Evolutionary conservation across 2,329 filamentous ascomycete genomes (phyloP), one percentile per base, ranked within the genome.

Genomic region (Lachnellula arida): DNA sequence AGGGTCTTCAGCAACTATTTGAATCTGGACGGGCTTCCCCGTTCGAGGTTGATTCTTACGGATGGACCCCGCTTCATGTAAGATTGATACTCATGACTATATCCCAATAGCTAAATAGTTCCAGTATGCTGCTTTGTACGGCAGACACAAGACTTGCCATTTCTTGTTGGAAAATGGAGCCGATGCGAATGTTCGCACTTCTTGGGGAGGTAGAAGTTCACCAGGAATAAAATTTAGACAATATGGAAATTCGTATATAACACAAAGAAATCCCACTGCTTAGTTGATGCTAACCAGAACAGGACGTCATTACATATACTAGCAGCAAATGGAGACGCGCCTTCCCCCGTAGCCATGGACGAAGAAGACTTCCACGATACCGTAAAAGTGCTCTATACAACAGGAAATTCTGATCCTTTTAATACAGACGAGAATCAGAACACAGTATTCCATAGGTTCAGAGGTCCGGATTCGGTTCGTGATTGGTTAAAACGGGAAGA

Each of bases 11-110:
- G 19, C 19, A n/a, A 19, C 19, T 52, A 2, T 51, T 51, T 23
- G 7, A 42, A 23, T 12, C n/a, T 22, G n/a, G 28, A 12, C 32
- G 9, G 7, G 47, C 53, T 43, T 51, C 53, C 2, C 53, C 53
- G 1, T 55, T 55, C 35, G 53, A 55, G 32, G 17, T 51, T 12
- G 47, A 46, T 17, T 7, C n/a, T 22, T 1, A 28, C 22, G 53
- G 47, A 19, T 17, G 11, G 32, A 55, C 53, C 3, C 53, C 53
- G 4, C 39, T 55, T 14, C 53, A 55, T 51, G 53, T 55, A 40
- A 40, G 28, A 22, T 17, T 37, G 14, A 9, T 40, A 15, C 37
- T 6, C 14, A 5, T 17, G 14, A n/a, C 5, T 17, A 15, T n/a
- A 12, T 23, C 1, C 17, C 11, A 19, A 5, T 11, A 5, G n/a